These are phyloP conservation scores for Rosellinia necatrix DNA, from an alignment of 2,329 filamentous ascomycete species.

Conservation along the genomic window DNA sequence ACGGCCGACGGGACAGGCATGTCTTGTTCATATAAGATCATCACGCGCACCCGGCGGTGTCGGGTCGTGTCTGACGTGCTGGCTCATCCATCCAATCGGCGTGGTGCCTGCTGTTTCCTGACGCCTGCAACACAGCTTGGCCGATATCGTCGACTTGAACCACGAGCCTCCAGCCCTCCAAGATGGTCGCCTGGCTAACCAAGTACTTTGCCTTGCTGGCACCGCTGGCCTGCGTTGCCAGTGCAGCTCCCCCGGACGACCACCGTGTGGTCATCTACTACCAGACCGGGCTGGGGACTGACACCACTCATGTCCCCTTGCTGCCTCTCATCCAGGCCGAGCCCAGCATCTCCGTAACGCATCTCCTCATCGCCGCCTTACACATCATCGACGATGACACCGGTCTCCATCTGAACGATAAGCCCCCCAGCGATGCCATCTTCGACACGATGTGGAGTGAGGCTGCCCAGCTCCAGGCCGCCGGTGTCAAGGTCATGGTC, in stretches of 20 bases:
- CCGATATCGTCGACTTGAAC: not conserved
- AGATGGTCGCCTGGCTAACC: constrained; percentile 31
- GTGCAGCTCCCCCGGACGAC: constrained; percentile 31
- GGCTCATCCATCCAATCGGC: constrained; percentile 6
- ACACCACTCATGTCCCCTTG: constrained; percentile 53
- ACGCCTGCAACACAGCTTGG: not conserved
- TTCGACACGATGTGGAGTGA: constrained; percentile 81
- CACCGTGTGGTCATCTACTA: constrained; percentile 50
- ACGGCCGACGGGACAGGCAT: not conserved
- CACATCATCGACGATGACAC: constrained; percentile 74
- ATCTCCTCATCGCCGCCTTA: constrained; percentile 84
- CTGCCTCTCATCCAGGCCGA: constrained; percentile 55
- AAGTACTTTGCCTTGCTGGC: constrained; percentile 31
- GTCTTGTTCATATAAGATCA: constrained; percentile 19
- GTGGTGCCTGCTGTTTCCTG: not conserved
- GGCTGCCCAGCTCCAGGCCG: constrained; percentile 69
- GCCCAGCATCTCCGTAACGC: constrained; percentile 63
- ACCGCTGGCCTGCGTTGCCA: constrained; percentile 24
- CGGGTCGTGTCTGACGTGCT: not conserved
- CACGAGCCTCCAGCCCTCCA: constrained; percentile 26
- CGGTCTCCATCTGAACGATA: constrained; percentile 79
- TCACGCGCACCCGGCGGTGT: not conserved
- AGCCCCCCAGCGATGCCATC: constrained; percentile 67
- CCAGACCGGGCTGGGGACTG: constrained; percentile 52
- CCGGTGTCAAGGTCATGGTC: constrained; percentile 78